These are phyloP conservation scores for Laetiporus sulphureus DNA, from an alignment of 1,284 basidiomycete species.

Conservation along the genomic window DNA sequence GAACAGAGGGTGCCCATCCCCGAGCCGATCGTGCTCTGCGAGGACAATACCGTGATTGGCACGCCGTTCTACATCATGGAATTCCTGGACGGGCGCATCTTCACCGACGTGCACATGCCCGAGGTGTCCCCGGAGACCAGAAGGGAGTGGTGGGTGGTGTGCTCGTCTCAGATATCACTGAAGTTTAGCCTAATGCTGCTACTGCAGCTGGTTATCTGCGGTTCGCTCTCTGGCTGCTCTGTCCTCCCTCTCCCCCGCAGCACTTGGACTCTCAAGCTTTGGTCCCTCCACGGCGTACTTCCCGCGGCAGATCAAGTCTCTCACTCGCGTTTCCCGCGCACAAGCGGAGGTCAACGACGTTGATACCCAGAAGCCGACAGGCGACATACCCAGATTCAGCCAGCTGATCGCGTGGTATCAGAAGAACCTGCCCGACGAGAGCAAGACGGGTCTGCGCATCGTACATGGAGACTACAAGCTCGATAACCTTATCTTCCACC, in stretches of 20 bases:
- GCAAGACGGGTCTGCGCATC: constrained; percentile 65
- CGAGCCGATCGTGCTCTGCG: constrained; percentile 78
- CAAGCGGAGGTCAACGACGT: constrained; percentile 67
- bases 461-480: constrained; percentile 98
- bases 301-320: constrained; percentile 85
- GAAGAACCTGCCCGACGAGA: constrained; percentile 67
- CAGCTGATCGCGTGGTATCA: constrained; percentile 78
- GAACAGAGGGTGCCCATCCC: constrained; percentile 76
- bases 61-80: constrained; percentile 97
- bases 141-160: constrained; percentile 53
- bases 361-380: constrained; percentile 52
- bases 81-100: constrained; percentile 89
- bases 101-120: constrained; percentile 78
- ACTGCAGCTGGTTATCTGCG: constrained; percentile 68
- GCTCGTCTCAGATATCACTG: not conserved
- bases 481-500: constrained; percentile 94
- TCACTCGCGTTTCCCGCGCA: constrained; percentile 66
- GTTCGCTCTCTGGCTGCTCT: constrained; percentile 71
- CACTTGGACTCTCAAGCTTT: constrained; percentile 71
- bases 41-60: constrained; percentile 73
- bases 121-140: constrained; percentile 59
- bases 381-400: constrained; percentile 66
- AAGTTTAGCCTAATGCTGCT: not conserved
- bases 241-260: constrained; percentile 62
- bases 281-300: constrained; percentile 81